Evolutionary conservation across 1,284 basidiomycete species (phyloP), one percentile per base, ranked within the genome.

Genomic region (Trichosporon sp.): DNA sequence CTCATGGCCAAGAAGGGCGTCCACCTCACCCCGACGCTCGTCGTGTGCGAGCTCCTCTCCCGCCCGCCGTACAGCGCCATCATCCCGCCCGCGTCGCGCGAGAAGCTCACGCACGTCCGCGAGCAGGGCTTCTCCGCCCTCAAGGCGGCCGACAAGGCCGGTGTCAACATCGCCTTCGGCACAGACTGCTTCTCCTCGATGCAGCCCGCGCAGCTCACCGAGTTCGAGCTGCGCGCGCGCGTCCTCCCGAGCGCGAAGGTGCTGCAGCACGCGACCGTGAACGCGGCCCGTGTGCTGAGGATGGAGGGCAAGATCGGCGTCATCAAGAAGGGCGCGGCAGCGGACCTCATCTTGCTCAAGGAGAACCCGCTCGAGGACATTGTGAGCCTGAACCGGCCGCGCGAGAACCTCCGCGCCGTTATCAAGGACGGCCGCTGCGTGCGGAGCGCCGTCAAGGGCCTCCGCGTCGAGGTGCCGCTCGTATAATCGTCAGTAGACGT

Each of bases 351-450:
- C 27, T 68, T 87, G 12, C 76, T 87, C 65, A 75, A 84, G 58
- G 76, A 76, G 23, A 85, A 86, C 74, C 86, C 86, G 1, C 75
- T 87, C 65, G 81, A 84, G 38, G 85, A 87, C 72, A 79, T 86
- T 32, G 84, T 77, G 0, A 75, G 86, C 25, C 76, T 87, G 2
- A 85, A 86, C 73, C 80, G 62, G 79, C 85, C 65, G 76, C 72
- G 86, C 68, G 68, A 76, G 67, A 75, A 72, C 64, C 68, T 78
- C 38, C 72, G 71, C 65, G 77, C 68, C 2, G 65, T 78, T 3
- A 67, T 78, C 66, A 77, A 78, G 51, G 77, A 77, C 42, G 77
- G 77, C 9, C 70, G 74, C 31, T 73, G 73, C 29, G 76, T 78
- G n/a, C 65, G 67, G 21, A 72, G 70, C 15, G 62, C 64, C 13